Evolutionary conservation across 2,329 filamentous ascomycete genomes (phyloP), one percentile per base, ranked within the genome.

Genomic region (Teratosphaeria epicoccoides): DNA sequence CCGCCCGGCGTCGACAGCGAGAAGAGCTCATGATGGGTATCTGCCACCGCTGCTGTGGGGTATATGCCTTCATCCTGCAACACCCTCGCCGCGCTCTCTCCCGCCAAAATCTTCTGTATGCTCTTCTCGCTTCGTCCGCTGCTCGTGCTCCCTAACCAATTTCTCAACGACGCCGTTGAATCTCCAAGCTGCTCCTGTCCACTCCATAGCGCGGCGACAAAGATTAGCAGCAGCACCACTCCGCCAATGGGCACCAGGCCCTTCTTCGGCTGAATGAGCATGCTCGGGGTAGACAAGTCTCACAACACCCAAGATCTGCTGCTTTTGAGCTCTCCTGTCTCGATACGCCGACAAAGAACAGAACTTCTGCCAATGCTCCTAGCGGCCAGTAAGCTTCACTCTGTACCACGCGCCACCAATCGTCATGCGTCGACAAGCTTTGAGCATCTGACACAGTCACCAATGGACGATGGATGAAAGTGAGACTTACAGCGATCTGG

Each of bases 1-100:
- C 61, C 65, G 56, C 78, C 68, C 1, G 54, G 46, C 0, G 73
- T 77, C 0, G 76, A 74, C 2, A 63, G 40, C 0, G 78, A 81
- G 58, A 69, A 74, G 43, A 80, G 55, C 54, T 73, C 59, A 46
- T 26, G 37, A 43, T 50, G 47, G 10, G 45, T 51, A 17, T 49
- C 45, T 24, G 48, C 49, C 24, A 49, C 46, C 6, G 14, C 50
- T 6, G 26, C 20, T 12, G 22, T 46, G 5, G 23, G 11, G 17
- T 17, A 12, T 14, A 28, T 28, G n/a, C 23, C 23, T 22, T 46
- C 44, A 17, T 46, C 44, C 33, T 40, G 33, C 33, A 40, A 40
- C 14, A 40, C 33, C 33, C 20, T 22, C n/a, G 33, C 33, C n/a
- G 33, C 33, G 20, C 20, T 40, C n/a, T 46, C 44, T 7, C 44